These are phyloP conservation scores for Mesotaenium endlicherianum DNA, from an alignment of 139 green algal genomes.

Conservation along the genomic window DNA sequence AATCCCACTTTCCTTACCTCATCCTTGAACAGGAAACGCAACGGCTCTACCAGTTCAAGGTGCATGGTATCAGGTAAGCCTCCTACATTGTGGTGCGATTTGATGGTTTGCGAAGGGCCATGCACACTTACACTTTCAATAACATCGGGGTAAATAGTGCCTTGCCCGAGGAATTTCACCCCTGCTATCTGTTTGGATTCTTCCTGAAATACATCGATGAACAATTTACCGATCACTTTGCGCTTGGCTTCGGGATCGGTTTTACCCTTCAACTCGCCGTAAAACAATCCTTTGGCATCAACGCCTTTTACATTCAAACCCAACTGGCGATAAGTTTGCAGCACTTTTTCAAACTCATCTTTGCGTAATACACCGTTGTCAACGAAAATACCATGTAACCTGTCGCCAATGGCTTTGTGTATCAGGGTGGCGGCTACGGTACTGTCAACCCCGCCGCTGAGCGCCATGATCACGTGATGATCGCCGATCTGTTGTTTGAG, in stretches of 20 bases:
- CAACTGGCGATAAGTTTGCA: too few species aligned
- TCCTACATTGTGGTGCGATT: constrained; percentile 99
- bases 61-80: constrained; percentile 93
- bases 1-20: constrained; percentile 65
- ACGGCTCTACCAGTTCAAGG: constrained; percentile 94
- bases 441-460: constrained; percentile 94
- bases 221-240: constrained; percentile 91
- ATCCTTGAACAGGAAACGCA: constrained; percentile 97
- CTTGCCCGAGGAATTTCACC: constrained; percentile 62
- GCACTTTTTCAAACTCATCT: too few species aligned
- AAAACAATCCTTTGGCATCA: too few species aligned
- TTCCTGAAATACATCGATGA: constrained; percentile 88
- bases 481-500: too few species aligned
- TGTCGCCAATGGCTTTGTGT: constrained; percentile 85
- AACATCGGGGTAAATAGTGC: constrained; percentile 95
- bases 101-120: constrained; percentile 94
- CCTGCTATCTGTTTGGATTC: neutral
- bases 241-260: constrained; percentile 93
- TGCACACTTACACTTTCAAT: constrained; percentile 95
- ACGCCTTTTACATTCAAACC: too few species aligned
- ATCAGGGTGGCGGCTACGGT: constrained; percentile 93
- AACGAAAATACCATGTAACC: constrained; percentile 98
- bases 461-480: constrained; percentile 97
- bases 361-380: constrained; percentile 92
- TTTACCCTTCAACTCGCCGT: constrained; percentile 70